Percentiles rank a stretch among this genome's conserved stretches.
These are phyloP conservation scores for Acacia melanoxylon DNA, from an alignment of 306 rosid genomes.

Conservation along the genomic window DNA sequence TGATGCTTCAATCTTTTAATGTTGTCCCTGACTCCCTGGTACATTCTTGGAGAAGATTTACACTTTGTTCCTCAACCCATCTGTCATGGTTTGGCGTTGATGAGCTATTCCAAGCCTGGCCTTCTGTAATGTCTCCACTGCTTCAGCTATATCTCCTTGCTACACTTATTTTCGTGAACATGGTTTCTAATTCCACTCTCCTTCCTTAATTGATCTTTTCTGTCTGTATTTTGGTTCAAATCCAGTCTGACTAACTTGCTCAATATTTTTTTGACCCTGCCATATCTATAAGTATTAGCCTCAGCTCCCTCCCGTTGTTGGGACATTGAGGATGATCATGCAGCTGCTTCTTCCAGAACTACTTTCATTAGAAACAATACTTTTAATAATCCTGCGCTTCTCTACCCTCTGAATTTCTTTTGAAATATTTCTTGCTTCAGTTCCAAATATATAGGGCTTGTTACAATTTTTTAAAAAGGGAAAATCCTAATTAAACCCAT, in stretches of 20 bases:
- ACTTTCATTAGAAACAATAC: slow-evolving; percentile 96
- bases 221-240: slow-evolving; percentile 98
- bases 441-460: slow-evolving; percentile 66
- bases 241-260: slow-evolving; percentile 96
- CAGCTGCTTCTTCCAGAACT: slow-evolving; percentile 92
- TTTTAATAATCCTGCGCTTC: slow-evolving; percentile 90
- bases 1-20: no score
- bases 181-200: no score
- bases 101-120: no score
- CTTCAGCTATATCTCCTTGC: no score
- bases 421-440: slow-evolving; percentile 89
- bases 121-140: no score
- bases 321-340: slow-evolving; percentile 94
- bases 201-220: background rate
- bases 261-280: slow-evolving; percentile 98
- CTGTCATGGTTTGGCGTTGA: no score
- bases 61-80: no score
- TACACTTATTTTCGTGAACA: no score
- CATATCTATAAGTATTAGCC: slow-evolving; percentile 97
- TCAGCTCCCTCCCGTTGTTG: slow-evolving; percentile 77
- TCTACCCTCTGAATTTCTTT: slow-evolving; percentile 99
- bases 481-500: no score
- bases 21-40: no score
- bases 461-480: no score
- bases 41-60: no score